These are phyloP conservation scores for Geosmithia flava DNA, from an alignment of 2,329 filamentous ascomycete genomes.

Conservation along the genomic window DNA sequence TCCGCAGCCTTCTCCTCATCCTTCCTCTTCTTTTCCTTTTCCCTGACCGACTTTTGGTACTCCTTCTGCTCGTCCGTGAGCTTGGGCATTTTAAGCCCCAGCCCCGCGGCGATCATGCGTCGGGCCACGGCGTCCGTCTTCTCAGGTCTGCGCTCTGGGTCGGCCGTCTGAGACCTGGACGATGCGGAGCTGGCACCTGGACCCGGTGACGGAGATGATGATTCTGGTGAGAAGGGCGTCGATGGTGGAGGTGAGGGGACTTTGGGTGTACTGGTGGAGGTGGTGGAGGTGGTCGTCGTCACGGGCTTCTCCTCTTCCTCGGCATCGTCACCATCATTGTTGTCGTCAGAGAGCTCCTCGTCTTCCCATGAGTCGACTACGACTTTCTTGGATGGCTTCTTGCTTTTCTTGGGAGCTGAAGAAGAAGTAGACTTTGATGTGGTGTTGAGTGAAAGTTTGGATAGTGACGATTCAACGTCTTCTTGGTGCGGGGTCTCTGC, in stretches of 20 bases:
- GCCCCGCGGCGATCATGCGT: conserved; percentile 76
- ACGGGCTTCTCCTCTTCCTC: conserved; percentile 1
- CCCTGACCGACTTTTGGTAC: conserved; percentile 70
- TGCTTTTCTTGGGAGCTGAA: conserved; percentile 3
- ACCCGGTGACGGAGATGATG: conserved; percentile 9
- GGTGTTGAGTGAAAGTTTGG: conserved; percentile 16
- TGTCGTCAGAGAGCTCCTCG: conserved; percentile 32
- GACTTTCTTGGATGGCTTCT: conserved; percentile 12
- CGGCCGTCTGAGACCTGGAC: conserved; percentile 5
- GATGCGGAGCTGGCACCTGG: conserved; percentile 4
- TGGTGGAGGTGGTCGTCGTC: conserved; percentile 1
- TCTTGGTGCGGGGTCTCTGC: background rate
- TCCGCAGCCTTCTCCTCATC: conserved; percentile 61
- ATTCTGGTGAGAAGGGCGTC: conserved; percentile 47
- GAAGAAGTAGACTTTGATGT: conserved; percentile 2
- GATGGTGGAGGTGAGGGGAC: conserved; percentile 28
- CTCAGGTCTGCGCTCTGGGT: conserved; percentile 48
- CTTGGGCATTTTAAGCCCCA: conserved; percentile 71
- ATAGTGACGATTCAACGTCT: conserved; percentile 15
- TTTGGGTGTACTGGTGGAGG: background rate
- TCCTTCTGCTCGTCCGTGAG: conserved; percentile 80
- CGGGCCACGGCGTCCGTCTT: conserved; percentile 89
- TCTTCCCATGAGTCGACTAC: conserved; percentile 40
- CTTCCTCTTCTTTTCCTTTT: conserved; percentile 70
- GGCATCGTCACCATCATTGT: background rate